Evolutionary conservation across 2,329 filamentous ascomycete species (phyloP).

Genomic region (Beauveria pseudobassiana): DNA sequence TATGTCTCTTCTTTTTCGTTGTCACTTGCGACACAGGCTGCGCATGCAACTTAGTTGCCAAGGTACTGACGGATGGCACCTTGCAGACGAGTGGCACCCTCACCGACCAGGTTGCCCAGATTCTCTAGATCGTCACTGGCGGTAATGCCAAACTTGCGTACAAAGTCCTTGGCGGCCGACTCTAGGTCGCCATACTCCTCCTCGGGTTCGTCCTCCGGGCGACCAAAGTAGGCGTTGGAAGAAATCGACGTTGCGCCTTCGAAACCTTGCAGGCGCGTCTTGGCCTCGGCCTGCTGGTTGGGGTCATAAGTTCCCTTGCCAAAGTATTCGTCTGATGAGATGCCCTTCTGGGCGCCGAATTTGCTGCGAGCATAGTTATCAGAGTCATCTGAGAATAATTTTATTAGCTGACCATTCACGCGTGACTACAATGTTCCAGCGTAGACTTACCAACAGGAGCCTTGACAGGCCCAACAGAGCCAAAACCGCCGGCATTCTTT

Average conservation of each 20-base stretch:
- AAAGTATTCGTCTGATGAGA: constrained; percentile 97
- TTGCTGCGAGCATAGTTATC: constrained; percentile 79
- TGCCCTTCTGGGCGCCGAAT: constrained; percentile 89
- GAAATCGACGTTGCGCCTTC: constrained; percentile 90
- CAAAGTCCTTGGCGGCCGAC: constrained; percentile 89
- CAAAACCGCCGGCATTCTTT: constrained; percentile 83
- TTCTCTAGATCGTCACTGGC: constrained; percentile 95
- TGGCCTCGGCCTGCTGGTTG: constrained; percentile 73
- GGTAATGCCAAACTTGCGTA: constrained; percentile 89
- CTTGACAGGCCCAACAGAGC: constrained; percentile 71
- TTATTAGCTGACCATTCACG: neutral
- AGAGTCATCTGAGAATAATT: constrained; percentile 51
- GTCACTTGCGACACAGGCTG: neutral
- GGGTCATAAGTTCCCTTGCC: constrained; percentile 84
- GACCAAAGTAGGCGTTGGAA: constrained; percentile 94
- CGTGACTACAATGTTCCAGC: neutral
- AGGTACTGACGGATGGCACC: constrained; percentile 62
- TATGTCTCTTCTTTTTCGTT: neutral
- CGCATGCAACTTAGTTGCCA: constrained; percentile 39
- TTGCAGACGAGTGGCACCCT: constrained; percentile 78
- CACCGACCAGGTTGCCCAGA: constrained; percentile 71
- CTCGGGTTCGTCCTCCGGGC: constrained; percentile 71
- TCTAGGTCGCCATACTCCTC: constrained; percentile 90
- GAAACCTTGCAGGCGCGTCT: constrained; percentile 80
- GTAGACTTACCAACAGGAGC: constrained; percentile 54